phyloP scores from a whole-genome alignment of 1,284 basidiomycete species.

The Sphaerobolus stellatus region DNA sequence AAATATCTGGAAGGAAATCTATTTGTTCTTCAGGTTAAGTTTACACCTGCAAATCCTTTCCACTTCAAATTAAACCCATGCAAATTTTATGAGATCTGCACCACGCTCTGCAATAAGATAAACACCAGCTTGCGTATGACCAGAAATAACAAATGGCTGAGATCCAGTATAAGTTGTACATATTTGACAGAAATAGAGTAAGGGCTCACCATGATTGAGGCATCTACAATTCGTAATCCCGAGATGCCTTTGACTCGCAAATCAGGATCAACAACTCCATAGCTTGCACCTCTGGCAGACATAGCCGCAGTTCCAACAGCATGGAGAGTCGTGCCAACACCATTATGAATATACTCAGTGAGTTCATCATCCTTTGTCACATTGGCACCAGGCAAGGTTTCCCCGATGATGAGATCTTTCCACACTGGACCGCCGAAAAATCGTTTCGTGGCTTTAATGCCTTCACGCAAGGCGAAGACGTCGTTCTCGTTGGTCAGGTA shows the following conservation, averaged over 20 bases:
- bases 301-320: slow-evolving; percentile 16
- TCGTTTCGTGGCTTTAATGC: slow-evolving; percentile 29
- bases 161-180: no score
- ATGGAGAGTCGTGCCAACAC: neutral
- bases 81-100: no score
- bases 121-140: no score
- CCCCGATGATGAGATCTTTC: slow-evolving; percentile 33
- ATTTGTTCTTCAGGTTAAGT: no score
- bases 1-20: no score
- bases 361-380: slow-evolving; percentile 13
- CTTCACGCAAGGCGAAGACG: slow-evolving; percentile 32
- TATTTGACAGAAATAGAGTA: no score
- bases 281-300: slow-evolving; percentile 13
- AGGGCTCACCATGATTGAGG: slow-evolving; percentile 10
- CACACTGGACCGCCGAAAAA: slow-evolving; percentile 35
- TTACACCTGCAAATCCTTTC: no score
- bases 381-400: slow-evolving; percentile 19
- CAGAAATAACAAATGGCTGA: no score
- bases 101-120: no score
- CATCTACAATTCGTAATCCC: slow-evolving; percentile 21
- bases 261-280: slow-evolving; percentile 21
- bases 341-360: neutral
- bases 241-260: slow-evolving; percentile 19
- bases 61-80: no score
- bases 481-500: slow-evolving; percentile 44